Percentiles rank a stretch among this genome's conserved stretches.
Evolutionary conservation across 2,329 filamentous ascomycete genomes (phyloP).

Genomic region (Didymella pinodella): DNA sequence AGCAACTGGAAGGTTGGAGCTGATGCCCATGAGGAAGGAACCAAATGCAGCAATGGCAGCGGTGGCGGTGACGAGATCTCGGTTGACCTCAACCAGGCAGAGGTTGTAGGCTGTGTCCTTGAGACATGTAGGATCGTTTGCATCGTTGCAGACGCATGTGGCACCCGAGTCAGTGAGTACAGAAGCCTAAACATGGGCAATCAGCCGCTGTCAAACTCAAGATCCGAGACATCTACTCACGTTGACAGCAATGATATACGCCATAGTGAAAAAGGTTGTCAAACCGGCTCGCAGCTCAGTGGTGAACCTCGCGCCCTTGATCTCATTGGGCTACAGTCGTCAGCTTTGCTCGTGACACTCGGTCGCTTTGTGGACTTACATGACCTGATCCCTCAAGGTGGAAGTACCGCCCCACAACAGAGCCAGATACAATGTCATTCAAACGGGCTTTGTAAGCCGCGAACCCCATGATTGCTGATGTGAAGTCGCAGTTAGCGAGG

Average conservation of each 20-base stretch:
- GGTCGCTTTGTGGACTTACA: constrained; percentile 61
- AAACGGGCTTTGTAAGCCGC: constrained; percentile 27
- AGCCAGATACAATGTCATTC: constrained; percentile 46
- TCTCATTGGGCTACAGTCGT: constrained; percentile 66
- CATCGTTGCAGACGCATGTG: constrained; percentile 74
- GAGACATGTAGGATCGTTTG: constrained; percentile 60
- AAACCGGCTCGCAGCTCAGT: constrained; percentile 85
- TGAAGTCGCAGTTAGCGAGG: constrained; percentile 7
- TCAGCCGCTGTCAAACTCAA: constrained; percentile 17
- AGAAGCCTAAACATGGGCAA: constrained; percentile 47
- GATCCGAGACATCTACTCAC: constrained; percentile 46
- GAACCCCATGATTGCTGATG: constrained; percentile 18
- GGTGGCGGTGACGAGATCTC: constrained; percentile 84
- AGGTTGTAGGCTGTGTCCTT: constrained; percentile 66
- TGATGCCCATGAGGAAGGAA: constrained; percentile 81
- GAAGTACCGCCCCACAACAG: constrained; percentile 61
- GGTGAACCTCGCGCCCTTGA: constrained; percentile 78
- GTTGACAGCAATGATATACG: constrained; percentile 71
- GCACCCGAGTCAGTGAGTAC: constrained; percentile 77
- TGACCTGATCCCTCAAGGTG: constrained; percentile 82
- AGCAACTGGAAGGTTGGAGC: constrained; percentile 80
- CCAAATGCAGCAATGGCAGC: constrained; percentile 83
- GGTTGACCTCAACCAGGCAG: constrained; percentile 70
- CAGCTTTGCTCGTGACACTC: constrained; percentile 18
- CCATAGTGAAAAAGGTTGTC: constrained; percentile 67